Evolutionary conservation across 1,139 yeast species (phyloP), one percentile per base, ranked within the genome.

Genomic region (Pichia sp.): DNA sequence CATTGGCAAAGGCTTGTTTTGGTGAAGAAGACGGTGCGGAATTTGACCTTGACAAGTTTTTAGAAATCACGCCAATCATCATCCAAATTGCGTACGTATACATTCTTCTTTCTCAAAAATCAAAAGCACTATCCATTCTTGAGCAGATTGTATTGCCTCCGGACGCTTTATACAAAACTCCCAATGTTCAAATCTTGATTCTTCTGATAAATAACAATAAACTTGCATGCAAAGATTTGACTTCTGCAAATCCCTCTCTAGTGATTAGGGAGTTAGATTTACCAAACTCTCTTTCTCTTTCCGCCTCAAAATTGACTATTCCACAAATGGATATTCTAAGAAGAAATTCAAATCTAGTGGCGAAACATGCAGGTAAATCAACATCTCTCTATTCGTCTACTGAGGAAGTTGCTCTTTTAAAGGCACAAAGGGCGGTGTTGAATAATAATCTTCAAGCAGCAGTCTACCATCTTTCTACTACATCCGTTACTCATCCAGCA

Each of bases 31-130:
- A 59, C 33, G 66, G 71, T 37, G 71, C 68, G 36, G 69, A 66
- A 4, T 31, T 31, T 31, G 36, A 34, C 7, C 11, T n/a, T 9
- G 61, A 58, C 29, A 54, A 54, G 52, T 55, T 65, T 16, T 54
- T 64, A 33, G 86, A 80, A 58, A 57, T 79, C 29, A 69, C 73
- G 16, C 90, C 94, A 26, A 82, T 85, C 36, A 59, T 73, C 48
- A 64, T 86, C 39, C 94, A 90, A 56, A 74, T 75, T 31, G 83
- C 95, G 1, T 87, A 76, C 57, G 76, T 82, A 27, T 65, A 77
- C 47, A 79, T 77, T 49, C 50, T 71, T 10, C 58, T 65, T 33
- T 81, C 81, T 6, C 62, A 75, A 8, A 37, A 48, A 2, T 67
- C 58, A 1, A 68, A 69, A 43, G 77, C 87, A 3, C 51, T 64